phyloP scores from a whole-genome alignment of 768 basidiomycete species.

The Clathrus columnatus region DNA sequence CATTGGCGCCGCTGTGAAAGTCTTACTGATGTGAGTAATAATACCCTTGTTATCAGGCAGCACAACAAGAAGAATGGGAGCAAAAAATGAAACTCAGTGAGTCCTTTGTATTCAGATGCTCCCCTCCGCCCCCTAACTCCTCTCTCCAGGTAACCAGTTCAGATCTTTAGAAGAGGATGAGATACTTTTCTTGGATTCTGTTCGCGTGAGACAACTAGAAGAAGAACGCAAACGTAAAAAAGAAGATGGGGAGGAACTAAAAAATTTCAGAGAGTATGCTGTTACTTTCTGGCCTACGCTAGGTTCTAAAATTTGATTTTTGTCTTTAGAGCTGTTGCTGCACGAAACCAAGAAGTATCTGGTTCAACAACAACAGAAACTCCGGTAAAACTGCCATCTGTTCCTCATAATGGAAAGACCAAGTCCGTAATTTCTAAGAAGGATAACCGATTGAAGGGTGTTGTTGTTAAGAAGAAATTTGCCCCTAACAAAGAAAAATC shows the following conservation, averaged over 20 bases:
- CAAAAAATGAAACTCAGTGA: slow-evolving; percentile 70
- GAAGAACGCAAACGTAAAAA: slow-evolving; percentile 70
- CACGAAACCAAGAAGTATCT: slow-evolving; percentile 40
- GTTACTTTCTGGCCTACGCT: slow-evolving; percentile 10
- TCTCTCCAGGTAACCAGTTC: slow-evolving; percentile 67
- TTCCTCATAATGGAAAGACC: slow-evolving; percentile 19
- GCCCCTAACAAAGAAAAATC: slow-evolving; percentile 29
- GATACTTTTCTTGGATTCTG: slow-evolving; percentile 78
- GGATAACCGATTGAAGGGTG: slow-evolving; percentile 72
- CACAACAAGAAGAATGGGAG: slow-evolving; percentile 92
- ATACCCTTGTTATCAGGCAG: slow-evolving; percentile 43
- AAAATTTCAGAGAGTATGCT: slow-evolving; percentile 64
- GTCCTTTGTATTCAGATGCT: slow-evolving; percentile 1
- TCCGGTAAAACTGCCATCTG: slow-evolving; percentile 13
- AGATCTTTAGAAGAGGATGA: slow-evolving; percentile 86
- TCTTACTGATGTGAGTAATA: slow-evolving; percentile 3
- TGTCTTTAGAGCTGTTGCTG: slow-evolving; percentile 53
- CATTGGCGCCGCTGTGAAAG: slow-evolving; percentile 5
- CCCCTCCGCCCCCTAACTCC: slow-evolving; percentile 10
- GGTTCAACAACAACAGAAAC: slow-evolving; percentile 15
- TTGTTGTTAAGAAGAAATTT: slow-evolving; percentile 68
- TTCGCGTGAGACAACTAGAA: slow-evolving; percentile 64
- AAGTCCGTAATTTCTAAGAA: slow-evolving; percentile 39
- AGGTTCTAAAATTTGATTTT: slow-evolving; percentile 1
- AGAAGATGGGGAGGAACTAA: slow-evolving; percentile 71